Conservation (phyloP, 805 yeast species). For the Kluyveromyces dobzhanskii region DNA sequence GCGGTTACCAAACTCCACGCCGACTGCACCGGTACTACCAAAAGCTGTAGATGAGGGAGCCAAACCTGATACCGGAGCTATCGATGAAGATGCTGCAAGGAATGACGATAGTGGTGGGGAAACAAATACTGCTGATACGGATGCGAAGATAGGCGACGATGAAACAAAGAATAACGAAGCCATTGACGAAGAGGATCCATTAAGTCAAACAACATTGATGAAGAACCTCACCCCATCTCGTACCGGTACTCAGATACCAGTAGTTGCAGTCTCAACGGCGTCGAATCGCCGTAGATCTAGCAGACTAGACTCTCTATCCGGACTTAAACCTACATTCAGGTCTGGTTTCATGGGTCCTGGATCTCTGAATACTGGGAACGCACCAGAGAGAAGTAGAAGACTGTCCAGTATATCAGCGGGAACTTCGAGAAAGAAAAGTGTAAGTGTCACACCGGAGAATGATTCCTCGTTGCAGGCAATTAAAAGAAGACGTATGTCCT, state of each 20-base stretch:
- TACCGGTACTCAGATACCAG: constrained; percentile 18
- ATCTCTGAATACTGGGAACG: constrained; percentile 4
- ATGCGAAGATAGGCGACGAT: constrained; percentile 9
- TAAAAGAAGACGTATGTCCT: constrained; percentile 24
- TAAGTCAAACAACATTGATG: constrained; percentile 11
- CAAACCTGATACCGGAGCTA: constrained; percentile 5
- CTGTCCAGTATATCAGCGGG: constrained; percentile 19
- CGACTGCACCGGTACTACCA: constrained; percentile 21
- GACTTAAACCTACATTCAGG: constrained; percentile 28
- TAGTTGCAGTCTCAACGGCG: not conserved
- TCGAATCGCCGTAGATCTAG: constrained; percentile 17
- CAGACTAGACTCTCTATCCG: constrained; percentile 34
- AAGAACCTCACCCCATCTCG: constrained; percentile 8
- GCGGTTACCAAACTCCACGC: constrained; percentile 27
- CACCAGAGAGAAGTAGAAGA: constrained; percentile 12
- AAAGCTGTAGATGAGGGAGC: constrained; percentile 6
- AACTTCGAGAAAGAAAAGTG: constrained; percentile 12
- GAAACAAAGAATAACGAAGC: constrained; percentile 11
- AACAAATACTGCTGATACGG: constrained; percentile 2
- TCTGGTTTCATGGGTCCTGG: constrained; percentile 7
- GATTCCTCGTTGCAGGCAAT: constrained; percentile 24
- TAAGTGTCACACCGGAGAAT: constrained; percentile 16
- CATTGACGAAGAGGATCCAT: constrained; percentile 9
- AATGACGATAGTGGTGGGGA: constrained; percentile 2
- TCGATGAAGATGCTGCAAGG: constrained; percentile 4